Conservation (phyloP, 345 rosid species). For the Salix udensis region DNA sequence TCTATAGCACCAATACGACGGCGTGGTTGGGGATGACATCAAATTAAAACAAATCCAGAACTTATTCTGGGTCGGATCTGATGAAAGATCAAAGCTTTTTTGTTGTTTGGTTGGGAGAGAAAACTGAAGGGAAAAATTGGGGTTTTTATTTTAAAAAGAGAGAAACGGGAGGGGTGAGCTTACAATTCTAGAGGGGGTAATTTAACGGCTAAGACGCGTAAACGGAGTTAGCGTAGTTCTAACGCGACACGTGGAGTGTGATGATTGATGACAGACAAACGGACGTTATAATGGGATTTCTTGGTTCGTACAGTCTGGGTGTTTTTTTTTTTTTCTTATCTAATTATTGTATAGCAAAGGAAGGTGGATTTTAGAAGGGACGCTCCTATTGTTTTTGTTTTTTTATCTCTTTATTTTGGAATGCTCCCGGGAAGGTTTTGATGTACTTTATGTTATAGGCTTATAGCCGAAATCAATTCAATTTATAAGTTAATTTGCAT, state of each 20-base stretch:
- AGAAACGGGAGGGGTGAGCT: neutral
- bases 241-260: constrained; percentile 27
- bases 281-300: neutral
- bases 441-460: neutral
- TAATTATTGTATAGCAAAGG: neutral
- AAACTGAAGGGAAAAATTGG: neutral
- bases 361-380: neutral
- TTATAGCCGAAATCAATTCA: too few species aligned
- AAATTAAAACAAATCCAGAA: neutral
- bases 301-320: too few species aligned
- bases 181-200: neutral
- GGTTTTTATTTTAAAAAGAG: neutral
- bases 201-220: constrained; percentile 37
- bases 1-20: constrained; percentile 84
- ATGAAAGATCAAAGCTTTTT: neutral
- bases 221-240: constrained; percentile 18
- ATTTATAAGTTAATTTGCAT: too few species aligned
- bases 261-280: neutral
- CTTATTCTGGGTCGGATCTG: neutral
- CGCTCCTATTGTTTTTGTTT: too few species aligned
- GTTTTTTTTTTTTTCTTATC: neutral
- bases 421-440: neutral
- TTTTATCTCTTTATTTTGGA: neutral
- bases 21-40: constrained; percentile 47
- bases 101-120: neutral